phyloP scores from a whole-genome alignment of 2,329 filamentous ascomycete species.

The Alternaria infectoria region DNA sequence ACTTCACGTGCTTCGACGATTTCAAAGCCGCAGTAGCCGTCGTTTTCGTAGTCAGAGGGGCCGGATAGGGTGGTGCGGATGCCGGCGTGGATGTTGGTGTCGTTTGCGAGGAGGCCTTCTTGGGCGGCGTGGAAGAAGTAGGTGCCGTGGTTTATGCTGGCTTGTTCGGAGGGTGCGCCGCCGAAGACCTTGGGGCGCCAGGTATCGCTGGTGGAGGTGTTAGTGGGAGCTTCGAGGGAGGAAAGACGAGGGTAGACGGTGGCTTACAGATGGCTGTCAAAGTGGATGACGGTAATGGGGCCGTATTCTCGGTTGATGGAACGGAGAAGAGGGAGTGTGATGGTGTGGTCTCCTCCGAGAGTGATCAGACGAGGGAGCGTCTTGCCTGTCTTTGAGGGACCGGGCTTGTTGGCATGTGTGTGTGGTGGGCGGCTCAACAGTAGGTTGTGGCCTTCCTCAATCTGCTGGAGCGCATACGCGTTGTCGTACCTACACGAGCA shows the following conservation, averaged over 20 bases:
- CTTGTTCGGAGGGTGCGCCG: slow-evolving; percentile 76
- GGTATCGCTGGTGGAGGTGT: slow-evolving; percentile 51
- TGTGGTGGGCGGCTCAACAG: slow-evolving; percentile 74
- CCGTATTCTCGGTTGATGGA: slow-evolving; percentile 70
- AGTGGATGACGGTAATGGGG: slow-evolving; percentile 69
- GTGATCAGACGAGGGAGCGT: slow-evolving; percentile 84
- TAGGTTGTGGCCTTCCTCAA: slow-evolving; percentile 81
- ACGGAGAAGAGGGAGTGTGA: slow-evolving; percentile 62
- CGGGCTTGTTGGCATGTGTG: slow-evolving; percentile 70
- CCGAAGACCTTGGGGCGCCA: slow-evolving; percentile 89
- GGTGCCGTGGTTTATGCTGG: slow-evolving; percentile 83
- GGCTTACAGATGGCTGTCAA: slow-evolving; percentile 64
- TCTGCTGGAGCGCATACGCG: slow-evolving; percentile 79
- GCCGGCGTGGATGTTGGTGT: slow-evolving; percentile 86
- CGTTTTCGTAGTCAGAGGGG: slow-evolving; percentile 81
- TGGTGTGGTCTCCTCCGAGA: slow-evolving; percentile 68
- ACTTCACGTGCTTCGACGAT: slow-evolving; percentile 79
- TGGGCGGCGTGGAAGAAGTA: slow-evolving; percentile 85
- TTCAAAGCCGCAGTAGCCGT: slow-evolving; percentile 83
- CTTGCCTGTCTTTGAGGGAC: slow-evolving; percentile 73
- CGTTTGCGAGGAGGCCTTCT: slow-evolving; percentile 79
- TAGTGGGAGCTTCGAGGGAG: no score
- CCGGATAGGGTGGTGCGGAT: slow-evolving; percentile 83
- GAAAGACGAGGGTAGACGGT: no score
- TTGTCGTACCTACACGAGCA: slow-evolving; percentile 72